Conservation (phyloP, 441 rosid species). For the Populus hybrid region DNA sequence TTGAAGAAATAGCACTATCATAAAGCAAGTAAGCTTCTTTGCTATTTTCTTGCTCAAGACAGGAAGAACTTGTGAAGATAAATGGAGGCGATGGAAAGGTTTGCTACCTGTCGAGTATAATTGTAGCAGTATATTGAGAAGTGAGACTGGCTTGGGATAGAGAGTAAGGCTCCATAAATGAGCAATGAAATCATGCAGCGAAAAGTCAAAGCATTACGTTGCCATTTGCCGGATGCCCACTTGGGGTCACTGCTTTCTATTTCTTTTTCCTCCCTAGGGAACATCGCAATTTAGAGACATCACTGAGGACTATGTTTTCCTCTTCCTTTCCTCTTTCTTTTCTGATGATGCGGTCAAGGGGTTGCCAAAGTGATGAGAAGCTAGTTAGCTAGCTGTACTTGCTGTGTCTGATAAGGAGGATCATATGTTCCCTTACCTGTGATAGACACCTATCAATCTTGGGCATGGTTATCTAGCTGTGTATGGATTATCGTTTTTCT, state of each 20-base stretch:
- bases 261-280: constrained; percentile 18
- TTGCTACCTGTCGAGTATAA: no score
- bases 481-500: no score
- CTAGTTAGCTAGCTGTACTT: not conserved
- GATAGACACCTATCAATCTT: not conserved
- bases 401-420: not conserved
- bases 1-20: constrained; percentile 18
- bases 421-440: not conserved
- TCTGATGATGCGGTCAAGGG: not conserved
- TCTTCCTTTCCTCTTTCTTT: not conserved
- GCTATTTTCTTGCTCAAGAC: constrained; percentile 12
- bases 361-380: no score
- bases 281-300: constrained; percentile 20
- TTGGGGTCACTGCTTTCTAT: constrained; percentile 1
- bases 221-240: not conserved
- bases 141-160: not conserved
- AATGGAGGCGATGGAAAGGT: not conserved
- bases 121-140: constrained; percentile 2
- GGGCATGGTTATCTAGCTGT: no score
- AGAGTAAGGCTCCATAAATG: constrained; percentile 1
- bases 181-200: constrained; percentile 10
- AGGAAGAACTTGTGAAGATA: not conserved
- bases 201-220: constrained; percentile 22
- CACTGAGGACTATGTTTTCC: not conserved
- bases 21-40: constrained; percentile 8